These are phyloP conservation scores for Tricholoma bakamatsutake DNA, from an alignment of 768 basidiomycete genomes.

Conservation along the genomic window DNA sequence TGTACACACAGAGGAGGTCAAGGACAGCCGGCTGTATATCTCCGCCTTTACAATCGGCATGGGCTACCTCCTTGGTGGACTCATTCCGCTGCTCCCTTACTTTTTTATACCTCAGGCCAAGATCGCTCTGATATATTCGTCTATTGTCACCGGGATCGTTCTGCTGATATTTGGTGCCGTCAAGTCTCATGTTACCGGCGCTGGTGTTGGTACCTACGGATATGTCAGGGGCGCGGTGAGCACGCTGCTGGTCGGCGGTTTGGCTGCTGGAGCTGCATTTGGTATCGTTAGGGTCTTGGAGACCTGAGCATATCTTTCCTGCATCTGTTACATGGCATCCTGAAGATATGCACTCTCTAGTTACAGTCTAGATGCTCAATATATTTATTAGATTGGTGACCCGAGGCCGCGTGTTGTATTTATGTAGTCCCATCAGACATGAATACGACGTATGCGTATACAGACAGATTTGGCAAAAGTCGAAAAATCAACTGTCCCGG, in stretches of 20 bases:
- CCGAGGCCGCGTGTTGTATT: no score
- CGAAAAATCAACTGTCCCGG: not conserved
- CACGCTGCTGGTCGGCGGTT: slow-evolving; percentile 84
- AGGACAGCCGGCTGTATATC: slow-evolving; percentile 74
- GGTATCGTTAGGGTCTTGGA: slow-evolving; percentile 47
- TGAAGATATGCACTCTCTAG: no score
- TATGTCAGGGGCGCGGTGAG: slow-evolving; percentile 86
- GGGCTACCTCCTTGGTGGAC: slow-evolving; percentile 89
- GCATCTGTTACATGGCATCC: no score
- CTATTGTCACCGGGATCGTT: slow-evolving; percentile 75
- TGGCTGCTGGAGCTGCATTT: slow-evolving; percentile 73
- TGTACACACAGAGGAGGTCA: slow-evolving; percentile 69
- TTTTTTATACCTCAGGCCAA: slow-evolving; percentile 78
- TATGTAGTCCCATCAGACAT: no score
- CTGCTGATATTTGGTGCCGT: slow-evolving; percentile 88
- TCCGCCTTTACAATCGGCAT: slow-evolving; percentile 95
- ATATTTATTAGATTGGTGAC: no score
- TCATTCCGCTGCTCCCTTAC: slow-evolving; percentile 90
- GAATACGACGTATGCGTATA: no score
- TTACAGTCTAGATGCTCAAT: no score
- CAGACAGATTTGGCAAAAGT: no score
- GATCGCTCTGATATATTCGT: slow-evolving; percentile 66
- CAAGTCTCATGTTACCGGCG: slow-evolving; percentile 87
- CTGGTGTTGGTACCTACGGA: slow-evolving; percentile 53
- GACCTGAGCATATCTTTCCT: no score